Evolutionary conservation across 257 asterid genomes (phyloP).

Genomic region (Solanum ossicruentum): DNA sequence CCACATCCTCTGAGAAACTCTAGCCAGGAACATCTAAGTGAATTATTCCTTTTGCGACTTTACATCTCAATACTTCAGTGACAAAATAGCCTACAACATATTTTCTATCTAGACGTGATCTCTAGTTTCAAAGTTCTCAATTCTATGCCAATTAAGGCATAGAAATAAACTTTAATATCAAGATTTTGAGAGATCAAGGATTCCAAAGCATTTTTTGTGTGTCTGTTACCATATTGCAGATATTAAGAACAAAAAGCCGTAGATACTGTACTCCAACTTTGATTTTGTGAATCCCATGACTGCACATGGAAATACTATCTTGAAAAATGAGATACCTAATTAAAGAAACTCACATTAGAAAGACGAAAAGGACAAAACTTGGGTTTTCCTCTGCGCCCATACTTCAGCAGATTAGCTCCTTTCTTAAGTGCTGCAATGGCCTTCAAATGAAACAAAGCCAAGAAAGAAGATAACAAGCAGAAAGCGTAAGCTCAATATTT

Average conservation of each 20-base stretch:
- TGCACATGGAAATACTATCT: background rate
- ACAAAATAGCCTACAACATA: background rate
- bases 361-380: constrained; percentile 93
- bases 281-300: background rate
- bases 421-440: constrained; percentile 84
- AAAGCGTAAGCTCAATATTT: background rate
- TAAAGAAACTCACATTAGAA: constrained; percentile 44
- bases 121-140: background rate
- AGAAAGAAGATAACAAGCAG: background rate
- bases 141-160: background rate
- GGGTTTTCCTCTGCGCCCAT: constrained; percentile 94
- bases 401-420: constrained; percentile 84
- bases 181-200: background rate
- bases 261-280: background rate
- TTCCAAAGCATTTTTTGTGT: background rate
- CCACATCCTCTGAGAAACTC: background rate
- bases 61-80: background rate
- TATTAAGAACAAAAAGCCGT: background rate
- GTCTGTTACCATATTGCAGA: background rate
- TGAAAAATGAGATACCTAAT: background rate
- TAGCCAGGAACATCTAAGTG: background rate
- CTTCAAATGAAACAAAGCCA: constrained; percentile 21
- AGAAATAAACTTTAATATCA: background rate
- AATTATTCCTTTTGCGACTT: background rate
- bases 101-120: background rate